These are phyloP conservation scores for Aspergillus olivimuriae DNA, from an alignment of 495 filamentous ascomycete genomes.

Conservation along the genomic window DNA sequence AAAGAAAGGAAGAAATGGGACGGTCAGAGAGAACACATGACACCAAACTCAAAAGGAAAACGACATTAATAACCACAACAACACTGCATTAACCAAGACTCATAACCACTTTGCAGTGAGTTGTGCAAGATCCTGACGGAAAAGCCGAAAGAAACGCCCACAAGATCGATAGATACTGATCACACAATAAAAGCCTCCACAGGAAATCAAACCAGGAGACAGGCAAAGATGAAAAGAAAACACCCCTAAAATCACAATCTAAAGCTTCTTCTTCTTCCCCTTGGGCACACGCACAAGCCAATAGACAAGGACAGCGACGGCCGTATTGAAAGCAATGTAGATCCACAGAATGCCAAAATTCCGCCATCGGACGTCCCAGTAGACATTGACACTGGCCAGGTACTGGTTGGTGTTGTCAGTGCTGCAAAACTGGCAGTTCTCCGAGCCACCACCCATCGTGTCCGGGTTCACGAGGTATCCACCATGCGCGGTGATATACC, in stretches of 20 bases:
- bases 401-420: constrained; percentile 19
- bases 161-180: too few species aligned
- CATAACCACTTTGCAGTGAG: too few species aligned
- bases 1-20: too few species aligned
- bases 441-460: constrained; percentile 21
- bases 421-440: constrained; percentile 52
- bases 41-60: too few species aligned
- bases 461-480: constrained; percentile 48
- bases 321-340: constrained; percentile 62
- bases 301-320: constrained; percentile 56
- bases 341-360: constrained; percentile 54
- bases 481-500: constrained; percentile 35
- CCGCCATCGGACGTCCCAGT: constrained; percentile 54
- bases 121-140: too few species aligned
- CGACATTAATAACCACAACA: too few species aligned
- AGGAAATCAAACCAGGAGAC: too few species aligned
- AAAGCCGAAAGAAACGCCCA: too few species aligned
- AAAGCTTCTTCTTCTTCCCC: constrained; percentile 11
- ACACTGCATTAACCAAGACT: too few species aligned
- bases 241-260: background rate
- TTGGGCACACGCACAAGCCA: constrained; percentile 68
- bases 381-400: constrained; percentile 19
- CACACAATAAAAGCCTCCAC: too few species aligned
- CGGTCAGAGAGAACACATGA: too few species aligned
- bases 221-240: too few species aligned